Base-by-base conservation (phyloP, 306 rosid genomes). In the Casuarina equisetifolia region DNA sequence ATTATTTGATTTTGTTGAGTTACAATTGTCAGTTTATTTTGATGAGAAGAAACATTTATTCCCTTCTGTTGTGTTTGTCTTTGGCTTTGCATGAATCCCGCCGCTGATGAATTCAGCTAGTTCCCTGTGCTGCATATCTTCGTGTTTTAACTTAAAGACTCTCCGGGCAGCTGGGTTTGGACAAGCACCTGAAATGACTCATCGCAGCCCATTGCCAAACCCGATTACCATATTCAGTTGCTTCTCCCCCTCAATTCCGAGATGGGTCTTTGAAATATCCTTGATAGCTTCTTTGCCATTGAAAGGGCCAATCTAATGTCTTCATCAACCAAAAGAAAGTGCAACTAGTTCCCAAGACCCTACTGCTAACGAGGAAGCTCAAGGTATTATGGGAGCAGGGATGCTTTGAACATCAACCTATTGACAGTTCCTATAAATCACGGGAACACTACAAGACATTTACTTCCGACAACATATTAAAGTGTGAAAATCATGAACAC, bases 1-100 rank as follows among this genome's bases (percentile, higher is more conserved):
- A 52, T 80, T 82, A 59, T 62, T 59, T 69, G 69, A 69, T 86
- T 83, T 86, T 73, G 85, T 72, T 81, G 74, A 70, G 75, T 73
- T 77, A 76, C 75, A 9, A 25, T 76, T 3, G 19, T 83, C 71
- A 81, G 73, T 78, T 83, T 25, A 75, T 81, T 80, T 62, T 59
- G 76, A 72, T 63, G 49, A 72, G 73, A 67, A 78, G 63, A 57
- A 66, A 16, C 42, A 40, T 66, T 66, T 7, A 15, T 17, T 39
- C 17, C 70, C 49, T 40, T 57, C 1, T 6, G 64, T 3, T 66
- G 40, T 38, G 25, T 39, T 42, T 40, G 40, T 38, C 48, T 39
- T 42, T 40, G 49, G 46, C 12, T 40, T 42, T 1, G 6, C 50
- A 40, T 17, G 35, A 40, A 66, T 66, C 70, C 40, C 0, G 2